Evolutionary conservation across 2,329 filamentous ascomycete species (phyloP).

Genomic region (Drechslerella coelobrocha): DNA sequence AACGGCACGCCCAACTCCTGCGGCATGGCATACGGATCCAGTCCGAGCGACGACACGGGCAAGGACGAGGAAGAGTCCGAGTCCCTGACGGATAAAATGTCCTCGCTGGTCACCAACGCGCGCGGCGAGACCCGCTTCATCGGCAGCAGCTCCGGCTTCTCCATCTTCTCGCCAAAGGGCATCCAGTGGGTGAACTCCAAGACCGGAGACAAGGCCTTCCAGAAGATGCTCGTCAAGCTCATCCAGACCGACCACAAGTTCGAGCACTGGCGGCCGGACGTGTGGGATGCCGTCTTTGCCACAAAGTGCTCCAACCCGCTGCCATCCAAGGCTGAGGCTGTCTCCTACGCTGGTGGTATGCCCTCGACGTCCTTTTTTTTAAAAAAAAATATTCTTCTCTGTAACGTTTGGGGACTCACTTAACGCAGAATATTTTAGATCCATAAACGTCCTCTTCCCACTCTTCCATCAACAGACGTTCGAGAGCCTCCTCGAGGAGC

Average conservation of each 20-base stretch:
- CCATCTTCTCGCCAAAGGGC: slow-evolving; percentile 96
- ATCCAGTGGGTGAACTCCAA: slow-evolving; percentile 99
- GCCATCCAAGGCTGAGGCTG: slow-evolving; percentile 82
- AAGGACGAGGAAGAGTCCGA: slow-evolving; percentile 75
- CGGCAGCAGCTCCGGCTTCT: slow-evolving; percentile 92
- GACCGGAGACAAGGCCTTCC: slow-evolving; percentile 93
- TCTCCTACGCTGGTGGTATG: slow-evolving; percentile 57
- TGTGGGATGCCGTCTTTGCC: slow-evolving; percentile 90
- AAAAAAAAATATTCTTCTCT: not conserved
- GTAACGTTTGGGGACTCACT: slow-evolving; percentile 15
- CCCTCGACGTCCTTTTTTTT: slow-evolving; percentile 8
- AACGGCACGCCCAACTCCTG: slow-evolving; percentile 57
- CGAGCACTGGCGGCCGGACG: slow-evolving; percentile 97
- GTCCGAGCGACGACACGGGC: slow-evolving; percentile 62
- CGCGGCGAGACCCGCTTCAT: slow-evolving; percentile 95
- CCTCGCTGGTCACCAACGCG: slow-evolving; percentile 92
- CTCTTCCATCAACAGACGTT: slow-evolving; percentile 97
- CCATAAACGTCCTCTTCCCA: slow-evolving; percentile 99
- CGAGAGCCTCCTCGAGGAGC: slow-evolving; percentile 93
- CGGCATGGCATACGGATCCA: slow-evolving; percentile 62
- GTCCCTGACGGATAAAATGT: slow-evolving; percentile 96
- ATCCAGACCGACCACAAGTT: slow-evolving; percentile 92
- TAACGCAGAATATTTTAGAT: slow-evolving; percentile 81
- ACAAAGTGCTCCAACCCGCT: slow-evolving; percentile 82
- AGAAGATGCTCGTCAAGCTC: slow-evolving; percentile 91